phyloP scores from a whole-genome alignment of 345 rosid species.

The Garcia nutans region DNA sequence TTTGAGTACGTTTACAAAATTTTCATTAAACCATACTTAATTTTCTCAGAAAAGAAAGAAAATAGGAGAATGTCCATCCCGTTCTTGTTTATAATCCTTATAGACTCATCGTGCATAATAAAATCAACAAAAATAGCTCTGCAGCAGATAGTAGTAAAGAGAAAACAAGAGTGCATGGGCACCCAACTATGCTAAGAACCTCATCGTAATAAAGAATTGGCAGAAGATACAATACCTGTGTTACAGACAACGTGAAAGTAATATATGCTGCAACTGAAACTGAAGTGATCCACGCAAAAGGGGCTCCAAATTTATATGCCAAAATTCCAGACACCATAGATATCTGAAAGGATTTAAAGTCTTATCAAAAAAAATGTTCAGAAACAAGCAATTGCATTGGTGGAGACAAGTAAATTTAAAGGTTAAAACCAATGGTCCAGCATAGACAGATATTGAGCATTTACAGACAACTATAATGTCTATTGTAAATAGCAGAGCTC shows the following conservation, averaged over 20 bases:
- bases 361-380: conserved; percentile 28
- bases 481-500: conserved; percentile 2
- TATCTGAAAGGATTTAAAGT: conserved; percentile 65
- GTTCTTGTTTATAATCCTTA: background rate
- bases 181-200: conserved; percentile 6
- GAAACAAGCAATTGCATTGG: conserved; percentile 23
- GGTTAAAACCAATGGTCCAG: conserved; percentile 8
- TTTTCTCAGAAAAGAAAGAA: no score
- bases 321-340: conserved; percentile 94
- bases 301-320: conserved; percentile 93
- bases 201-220: conserved; percentile 6
- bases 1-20: background rate
- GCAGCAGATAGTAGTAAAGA: background rate
- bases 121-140: background rate
- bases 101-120: background rate
- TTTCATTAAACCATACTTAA: background rate
- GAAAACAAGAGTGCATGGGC: background rate
- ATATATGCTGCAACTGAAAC: conserved; percentile 87
- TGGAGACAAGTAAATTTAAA: background rate
- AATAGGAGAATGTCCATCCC: background rate
- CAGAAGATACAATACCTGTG: conserved; percentile 59
- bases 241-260: conserved; percentile 75
- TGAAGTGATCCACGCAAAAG: conserved; percentile 98
- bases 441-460: background rate
- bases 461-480: background rate